Evolutionary conservation across 495 filamentous ascomycete species (phyloP).

Genomic region (Neurospora tetrasperma): DNA sequence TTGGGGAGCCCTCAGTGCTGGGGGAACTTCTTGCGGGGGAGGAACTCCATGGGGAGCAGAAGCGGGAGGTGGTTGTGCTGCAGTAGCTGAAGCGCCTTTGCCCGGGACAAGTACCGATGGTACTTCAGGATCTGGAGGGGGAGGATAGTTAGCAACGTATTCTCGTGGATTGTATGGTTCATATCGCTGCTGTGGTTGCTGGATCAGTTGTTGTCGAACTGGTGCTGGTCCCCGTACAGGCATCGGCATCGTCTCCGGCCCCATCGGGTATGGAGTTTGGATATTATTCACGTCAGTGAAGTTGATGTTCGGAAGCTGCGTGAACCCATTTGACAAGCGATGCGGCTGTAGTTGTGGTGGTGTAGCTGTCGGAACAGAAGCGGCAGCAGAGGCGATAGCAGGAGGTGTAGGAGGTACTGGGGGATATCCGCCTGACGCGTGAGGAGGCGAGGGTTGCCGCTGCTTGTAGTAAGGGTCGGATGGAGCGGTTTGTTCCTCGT

Average conservation of each 20-base stretch:
- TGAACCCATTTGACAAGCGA: constrained; percentile 21
- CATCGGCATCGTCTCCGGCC: neutral
- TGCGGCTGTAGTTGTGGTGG: neutral
- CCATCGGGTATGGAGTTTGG: neutral
- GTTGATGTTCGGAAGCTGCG: constrained; percentile 29
- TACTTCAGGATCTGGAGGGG: constrained; percentile 19
- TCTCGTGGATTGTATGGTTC: constrained; percentile 24
- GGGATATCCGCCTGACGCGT: constrained; percentile 42
- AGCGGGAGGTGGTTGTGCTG: neutral
- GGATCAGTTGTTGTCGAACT: neutral
- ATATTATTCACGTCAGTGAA: constrained; percentile 24
- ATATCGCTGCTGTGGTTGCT: neutral
- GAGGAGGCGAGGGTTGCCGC: constrained; percentile 37
- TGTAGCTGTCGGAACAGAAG: neutral
- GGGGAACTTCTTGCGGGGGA: constrained; percentile 18
- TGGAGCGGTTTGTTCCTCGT: constrained; percentile 28
- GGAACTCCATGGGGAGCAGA: neutral
- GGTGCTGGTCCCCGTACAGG: neutral
- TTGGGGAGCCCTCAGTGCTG: constrained; percentile 16
- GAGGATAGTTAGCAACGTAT: constrained; percentile 22
- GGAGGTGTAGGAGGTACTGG: constrained; percentile 26
- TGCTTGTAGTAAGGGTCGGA: constrained; percentile 27
- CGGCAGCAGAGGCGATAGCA: constrained; percentile 3
- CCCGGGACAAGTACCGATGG: constrained; percentile 6
- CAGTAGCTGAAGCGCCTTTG: neutral